Conservation (phyloP, 139 green algal genomes). For the Volvox africanus region DNA sequence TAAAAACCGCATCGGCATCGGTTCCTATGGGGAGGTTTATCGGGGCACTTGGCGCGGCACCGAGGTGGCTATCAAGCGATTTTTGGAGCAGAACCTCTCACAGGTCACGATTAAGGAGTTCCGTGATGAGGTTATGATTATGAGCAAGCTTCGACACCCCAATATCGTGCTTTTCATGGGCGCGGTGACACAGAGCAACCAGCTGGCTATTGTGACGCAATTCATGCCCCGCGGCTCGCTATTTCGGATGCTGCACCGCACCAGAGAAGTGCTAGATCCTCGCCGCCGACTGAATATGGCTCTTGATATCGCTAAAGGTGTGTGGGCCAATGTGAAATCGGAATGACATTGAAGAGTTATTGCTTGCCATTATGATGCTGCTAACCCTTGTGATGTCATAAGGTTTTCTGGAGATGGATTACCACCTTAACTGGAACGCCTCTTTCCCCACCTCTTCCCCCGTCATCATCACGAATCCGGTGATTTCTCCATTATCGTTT, state of each 20-base stretch:
- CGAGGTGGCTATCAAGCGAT: constrained; percentile 93
- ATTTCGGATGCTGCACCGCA: constrained; percentile 80
- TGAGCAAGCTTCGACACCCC: constrained; percentile 79
- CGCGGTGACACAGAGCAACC: constrained; percentile 49
- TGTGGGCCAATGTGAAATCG: constrained; percentile 32
- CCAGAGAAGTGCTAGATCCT: constrained; percentile 67
- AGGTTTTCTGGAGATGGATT: too few species aligned
- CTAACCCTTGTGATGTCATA: too few species aligned
- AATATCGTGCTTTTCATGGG: constrained; percentile 89
- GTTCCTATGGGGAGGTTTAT: constrained; percentile 77
- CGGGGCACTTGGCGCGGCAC: constrained; percentile 83
- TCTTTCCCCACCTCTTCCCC: neutral
- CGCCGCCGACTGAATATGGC: constrained; percentile 82
- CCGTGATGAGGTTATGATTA: constrained; percentile 75
- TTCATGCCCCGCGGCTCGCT: constrained; percentile 82
- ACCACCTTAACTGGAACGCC: too few species aligned
- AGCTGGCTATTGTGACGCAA: constrained; percentile 87
- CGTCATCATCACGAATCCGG: too few species aligned
- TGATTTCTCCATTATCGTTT: too few species aligned
- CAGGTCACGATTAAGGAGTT: constrained; percentile 68
- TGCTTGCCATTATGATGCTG: too few species aligned
- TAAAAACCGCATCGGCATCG: constrained; percentile 83
- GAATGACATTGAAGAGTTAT: too few species aligned
- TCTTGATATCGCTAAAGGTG: constrained; percentile 83
- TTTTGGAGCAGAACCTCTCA: constrained; percentile 82